Evolutionary conservation across 2,329 filamentous ascomycete species (phyloP), one percentile per base, ranked within the genome.

Genomic region (Thelonectria discophora): DNA sequence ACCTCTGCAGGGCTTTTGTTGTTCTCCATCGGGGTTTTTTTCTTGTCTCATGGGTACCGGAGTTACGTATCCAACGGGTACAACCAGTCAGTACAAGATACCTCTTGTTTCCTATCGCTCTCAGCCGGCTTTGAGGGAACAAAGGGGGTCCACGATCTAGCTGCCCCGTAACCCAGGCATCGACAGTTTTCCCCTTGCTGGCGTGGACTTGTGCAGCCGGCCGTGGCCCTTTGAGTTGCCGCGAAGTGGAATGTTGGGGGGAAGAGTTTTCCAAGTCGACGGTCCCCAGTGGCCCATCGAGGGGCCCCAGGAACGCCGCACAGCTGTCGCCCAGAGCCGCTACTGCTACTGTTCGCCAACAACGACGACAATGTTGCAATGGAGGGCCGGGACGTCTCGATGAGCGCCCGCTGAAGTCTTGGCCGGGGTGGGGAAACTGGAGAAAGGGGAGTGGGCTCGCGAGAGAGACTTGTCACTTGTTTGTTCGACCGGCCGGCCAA

Each of bases 241-340:
- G 63, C 69, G 59, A 72, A 69, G 69, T 72, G 69, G 69, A 72
- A 72, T 71, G 69, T 71, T 72, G n/a, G 69, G 69, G 65, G 63
- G 69, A 72, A 72, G 69, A 72, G 68, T 72, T 72, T 72, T 72
- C 68, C 58, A 42, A 59, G 63, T 37, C 39, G 58, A 64, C 59
- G 43, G 55, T 59, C 65, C 51, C 66, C 65, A 72, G 69, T 72
- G 69, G 69, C 65, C 63, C 62, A 67, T 58, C 65, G 58, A 66
- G 49, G 69, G 69, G 9, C 12, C 32, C 32, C 32, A 34, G 32
- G 32, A 47, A 47, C 49, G 49, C 40, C 50, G 34, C 39, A 58
- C 49, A 70, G 54, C 52, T 27, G 11, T 47, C 24, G 43, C 43
- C 43, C 43, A 47, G 43, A 12, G 20, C 43, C 32, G 32, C 32